These are phyloP conservation scores for Mortierella sp. DNA, from an alignment of 371 early-diverging fungal species.

Conservation along the genomic window DNA sequence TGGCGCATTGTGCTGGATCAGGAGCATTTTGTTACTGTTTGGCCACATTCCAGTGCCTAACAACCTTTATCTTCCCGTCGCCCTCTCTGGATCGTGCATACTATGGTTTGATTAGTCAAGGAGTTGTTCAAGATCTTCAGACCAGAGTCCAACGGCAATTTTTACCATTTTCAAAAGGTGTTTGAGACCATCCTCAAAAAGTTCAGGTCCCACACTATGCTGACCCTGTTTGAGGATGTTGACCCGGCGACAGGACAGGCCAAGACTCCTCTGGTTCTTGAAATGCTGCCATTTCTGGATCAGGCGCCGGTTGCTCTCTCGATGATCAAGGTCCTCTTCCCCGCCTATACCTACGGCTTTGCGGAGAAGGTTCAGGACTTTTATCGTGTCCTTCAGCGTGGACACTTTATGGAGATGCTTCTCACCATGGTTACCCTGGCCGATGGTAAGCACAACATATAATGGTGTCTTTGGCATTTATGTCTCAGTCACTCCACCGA, in stretches of 20 bases:
- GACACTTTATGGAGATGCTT: constrained; percentile 50
- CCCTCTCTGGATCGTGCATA: background rate
- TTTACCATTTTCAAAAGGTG: constrained; percentile 55
- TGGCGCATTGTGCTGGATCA: background rate
- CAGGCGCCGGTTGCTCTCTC: constrained; percentile 41
- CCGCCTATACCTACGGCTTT: constrained; percentile 41
- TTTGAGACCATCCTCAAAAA: constrained; percentile 53
- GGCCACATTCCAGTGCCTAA: background rate
- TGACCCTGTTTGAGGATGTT: constrained; percentile 41
- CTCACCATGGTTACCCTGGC: constrained; percentile 46
- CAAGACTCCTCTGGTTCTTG: constrained; percentile 44
- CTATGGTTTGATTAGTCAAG: constrained; percentile 27
- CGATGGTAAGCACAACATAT: constrained; percentile 18
- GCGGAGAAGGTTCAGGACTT: constrained; percentile 39
- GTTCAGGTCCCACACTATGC: constrained; percentile 49
- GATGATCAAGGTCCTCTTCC: constrained; percentile 44
- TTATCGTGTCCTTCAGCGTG: constrained; percentile 31
- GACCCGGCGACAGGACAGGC: constrained; percentile 42
- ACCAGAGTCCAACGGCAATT: constrained; percentile 57
- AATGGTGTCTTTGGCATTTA: background rate
- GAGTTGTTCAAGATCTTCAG: constrained; percentile 54
- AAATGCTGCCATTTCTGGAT: constrained; percentile 54
- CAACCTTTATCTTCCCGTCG: background rate
- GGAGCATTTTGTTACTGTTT: background rate
- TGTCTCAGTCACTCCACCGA: background rate